Evolutionary conservation across 1,284 basidiomycete genomes (phyloP).

Genomic region (Ustilago xerochloae): DNA sequence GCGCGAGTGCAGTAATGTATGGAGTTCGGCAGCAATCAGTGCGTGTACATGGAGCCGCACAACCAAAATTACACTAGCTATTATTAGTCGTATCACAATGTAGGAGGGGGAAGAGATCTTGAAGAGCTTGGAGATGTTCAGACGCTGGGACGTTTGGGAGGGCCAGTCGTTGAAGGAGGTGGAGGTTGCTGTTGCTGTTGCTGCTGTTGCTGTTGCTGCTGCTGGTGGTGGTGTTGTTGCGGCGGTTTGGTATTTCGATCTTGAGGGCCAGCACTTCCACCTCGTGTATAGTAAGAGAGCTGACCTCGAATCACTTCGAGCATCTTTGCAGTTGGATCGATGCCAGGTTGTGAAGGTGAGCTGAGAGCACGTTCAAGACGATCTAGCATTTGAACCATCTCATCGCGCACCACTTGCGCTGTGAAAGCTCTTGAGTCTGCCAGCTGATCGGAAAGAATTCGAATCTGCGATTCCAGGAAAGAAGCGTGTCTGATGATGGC

Average conservation of each 20-base stretch:
- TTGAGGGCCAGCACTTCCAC: constrained; percentile 4
- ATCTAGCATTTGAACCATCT: constrained; percentile 40
- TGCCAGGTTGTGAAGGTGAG: constrained; percentile 17
- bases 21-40: not conserved
- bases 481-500: constrained; percentile 61
- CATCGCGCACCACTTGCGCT: constrained; percentile 30
- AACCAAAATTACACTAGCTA: not conserved
- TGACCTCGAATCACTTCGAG: constrained; percentile 27
- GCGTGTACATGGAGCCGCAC: not conserved
- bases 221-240: not conserved
- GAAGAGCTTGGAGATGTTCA: not conserved
- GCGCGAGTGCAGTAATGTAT: not conserved
- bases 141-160: constrained; percentile 15
- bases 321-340: constrained; percentile 24
- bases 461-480: constrained; percentile 60
- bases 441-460: constrained; percentile 52
- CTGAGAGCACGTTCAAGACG: constrained; percentile 27
- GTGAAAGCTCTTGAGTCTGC: constrained; percentile 38
- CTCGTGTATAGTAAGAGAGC: constrained; percentile 29
- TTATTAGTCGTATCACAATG: not conserved
- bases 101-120: not conserved
- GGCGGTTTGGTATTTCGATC: constrained; percentile 6
- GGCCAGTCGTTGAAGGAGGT: not conserved
- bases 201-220: constrained; percentile 1
- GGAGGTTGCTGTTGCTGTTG: constrained; percentile 2